Evolutionary conservation across 495 filamentous ascomycete genomes (phyloP).

Genomic region (Bacidia rubella): DNA sequence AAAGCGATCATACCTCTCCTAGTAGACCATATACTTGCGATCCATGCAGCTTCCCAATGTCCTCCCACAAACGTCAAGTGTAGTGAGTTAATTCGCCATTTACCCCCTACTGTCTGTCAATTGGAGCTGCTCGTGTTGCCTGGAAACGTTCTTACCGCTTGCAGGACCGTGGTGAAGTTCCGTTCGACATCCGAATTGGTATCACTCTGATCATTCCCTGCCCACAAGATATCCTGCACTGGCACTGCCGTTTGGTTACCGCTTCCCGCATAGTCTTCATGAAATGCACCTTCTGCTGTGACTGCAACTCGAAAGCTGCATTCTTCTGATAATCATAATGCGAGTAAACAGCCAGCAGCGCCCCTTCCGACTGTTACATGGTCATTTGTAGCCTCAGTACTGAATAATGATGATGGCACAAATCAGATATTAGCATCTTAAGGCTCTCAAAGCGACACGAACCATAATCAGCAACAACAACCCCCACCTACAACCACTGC

Average conservation of each 20-base stretch:
- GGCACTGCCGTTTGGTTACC: neutral
- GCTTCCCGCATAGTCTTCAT: neutral
- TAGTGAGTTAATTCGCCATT: neutral
- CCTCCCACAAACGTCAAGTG: neutral
- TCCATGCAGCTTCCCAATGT: neutral
- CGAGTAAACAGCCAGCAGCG: neutral
- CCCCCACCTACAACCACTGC: neutral
- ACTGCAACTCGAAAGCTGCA: neutral
- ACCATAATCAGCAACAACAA: neutral
- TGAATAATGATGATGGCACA: too few relatives aligned
- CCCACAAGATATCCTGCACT: neutral
- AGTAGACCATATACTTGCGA: neutral
- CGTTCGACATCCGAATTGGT: neutral
- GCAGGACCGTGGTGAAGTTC: neutral
- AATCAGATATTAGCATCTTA: too few relatives aligned
- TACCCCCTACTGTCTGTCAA: neutral
- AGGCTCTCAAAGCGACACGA: too few relatives aligned
- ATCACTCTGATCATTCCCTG: neutral
- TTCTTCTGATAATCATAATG: neutral
- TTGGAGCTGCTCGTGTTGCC: too few relatives aligned
- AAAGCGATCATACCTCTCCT: neutral
- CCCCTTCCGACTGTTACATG: neutral
- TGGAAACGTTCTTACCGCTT: neutral
- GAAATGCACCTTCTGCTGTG: neutral
- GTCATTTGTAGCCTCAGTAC: too few relatives aligned